Evolutionary conservation across 768 basidiomycete species (phyloP).

Genomic region (Trametes cubensis): DNA sequence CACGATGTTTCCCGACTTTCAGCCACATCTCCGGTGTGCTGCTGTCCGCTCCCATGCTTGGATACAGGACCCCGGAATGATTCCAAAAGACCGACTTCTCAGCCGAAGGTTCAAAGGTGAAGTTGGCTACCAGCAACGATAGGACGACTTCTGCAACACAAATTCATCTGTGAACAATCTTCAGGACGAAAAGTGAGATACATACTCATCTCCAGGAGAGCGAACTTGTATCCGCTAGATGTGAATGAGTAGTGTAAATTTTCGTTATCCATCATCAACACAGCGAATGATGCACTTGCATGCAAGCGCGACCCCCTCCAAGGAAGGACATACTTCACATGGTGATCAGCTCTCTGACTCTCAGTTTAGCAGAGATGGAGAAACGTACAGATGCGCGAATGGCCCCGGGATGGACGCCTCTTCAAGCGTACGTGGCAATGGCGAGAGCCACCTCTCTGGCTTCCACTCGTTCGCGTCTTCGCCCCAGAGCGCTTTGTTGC

Average conservation of each 20-base stretch:
- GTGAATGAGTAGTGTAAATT: neutral
- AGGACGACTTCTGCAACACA: slow-evolving; percentile 8
- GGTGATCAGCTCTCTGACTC: neutral
- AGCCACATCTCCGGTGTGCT: slow-evolving; percentile 6
- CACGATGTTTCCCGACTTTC: neutral
- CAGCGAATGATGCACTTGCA: neutral
- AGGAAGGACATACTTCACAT: slow-evolving; percentile 4
- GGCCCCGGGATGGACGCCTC: slow-evolving; percentile 24
- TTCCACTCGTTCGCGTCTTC: slow-evolving; percentile 56
- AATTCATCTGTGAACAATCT: neutral
- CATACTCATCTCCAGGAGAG: slow-evolving; percentile 14
- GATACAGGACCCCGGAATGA: slow-evolving; percentile 3
- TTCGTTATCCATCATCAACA: no score
- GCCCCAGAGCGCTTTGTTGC: slow-evolving; percentile 60
- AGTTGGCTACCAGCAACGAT: neutral
- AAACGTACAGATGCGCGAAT: slow-evolving; percentile 26
- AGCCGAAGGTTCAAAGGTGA: slow-evolving; percentile 7
- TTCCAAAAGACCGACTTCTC: slow-evolving; percentile 12
- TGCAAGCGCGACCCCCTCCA: slow-evolving; percentile 5
- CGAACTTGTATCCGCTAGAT: slow-evolving; percentile 10
- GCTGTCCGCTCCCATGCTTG: neutral
- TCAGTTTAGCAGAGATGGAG: neutral
- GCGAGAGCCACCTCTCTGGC: slow-evolving; percentile 63
- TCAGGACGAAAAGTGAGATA: neutral
- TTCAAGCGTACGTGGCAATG: slow-evolving; percentile 18